Conservation (phyloP, 1,139 yeast genomes). For the Hemisphaericaspora xylofermentans region DNA sequence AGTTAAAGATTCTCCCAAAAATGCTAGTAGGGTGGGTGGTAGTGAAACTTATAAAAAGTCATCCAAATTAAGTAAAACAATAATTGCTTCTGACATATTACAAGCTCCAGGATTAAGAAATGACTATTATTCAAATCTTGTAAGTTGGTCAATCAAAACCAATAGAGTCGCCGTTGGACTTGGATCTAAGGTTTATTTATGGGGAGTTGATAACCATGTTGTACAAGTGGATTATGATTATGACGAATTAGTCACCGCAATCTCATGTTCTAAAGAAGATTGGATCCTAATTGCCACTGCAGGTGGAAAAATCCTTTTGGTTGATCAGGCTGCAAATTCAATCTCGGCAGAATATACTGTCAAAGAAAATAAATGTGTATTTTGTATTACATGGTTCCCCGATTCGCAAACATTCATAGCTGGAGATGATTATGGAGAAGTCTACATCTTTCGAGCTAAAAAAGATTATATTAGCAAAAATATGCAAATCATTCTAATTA, state of each 20-base stretch:
- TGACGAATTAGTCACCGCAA: constrained; percentile 54
- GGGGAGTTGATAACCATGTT: constrained; percentile 60
- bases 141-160: constrained; percentile 66
- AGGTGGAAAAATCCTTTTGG: constrained; percentile 26
- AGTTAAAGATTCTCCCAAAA: constrained; percentile 9
- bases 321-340: constrained; percentile 18
- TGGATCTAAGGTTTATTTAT: constrained; percentile 57
- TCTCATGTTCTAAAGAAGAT: constrained; percentile 52
- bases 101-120: constrained; percentile 77
- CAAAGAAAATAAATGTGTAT: constrained; percentile 37
- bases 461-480: constrained; percentile 6
- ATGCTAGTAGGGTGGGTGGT: no score
- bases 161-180: constrained; percentile 69
- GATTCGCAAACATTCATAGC: constrained; percentile 45
- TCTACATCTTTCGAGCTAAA: constrained; percentile 43
- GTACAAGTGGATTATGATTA: constrained; percentile 20
- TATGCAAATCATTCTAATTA: constrained; percentile 11
- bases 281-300: constrained; percentile 54
- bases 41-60: no score
- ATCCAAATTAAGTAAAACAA: constrained; percentile 4
- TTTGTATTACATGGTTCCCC: constrained; percentile 65
- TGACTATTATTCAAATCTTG: constrained; percentile 77
- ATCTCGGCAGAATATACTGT: constrained; percentile 10
- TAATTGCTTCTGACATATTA: constrained; percentile 24
- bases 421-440: constrained; percentile 72